These are phyloP conservation scores for Candida sp. DNA, from an alignment of 1,139 yeast genomes.

Conservation along the genomic window DNA sequence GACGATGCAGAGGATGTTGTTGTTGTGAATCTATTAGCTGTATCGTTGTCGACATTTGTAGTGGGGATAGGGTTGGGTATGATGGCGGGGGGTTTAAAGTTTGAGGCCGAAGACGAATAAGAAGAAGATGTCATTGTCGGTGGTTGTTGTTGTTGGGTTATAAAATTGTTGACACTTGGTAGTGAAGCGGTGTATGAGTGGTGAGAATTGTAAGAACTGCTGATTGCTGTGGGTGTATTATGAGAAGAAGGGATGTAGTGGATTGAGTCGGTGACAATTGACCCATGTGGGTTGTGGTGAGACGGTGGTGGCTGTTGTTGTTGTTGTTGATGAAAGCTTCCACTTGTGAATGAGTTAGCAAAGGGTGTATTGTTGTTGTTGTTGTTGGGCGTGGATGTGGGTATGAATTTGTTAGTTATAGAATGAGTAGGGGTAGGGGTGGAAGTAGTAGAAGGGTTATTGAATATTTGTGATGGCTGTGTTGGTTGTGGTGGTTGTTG, in stretches of 20 bases:
- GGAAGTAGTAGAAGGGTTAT: not conserved
- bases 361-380: not conserved
- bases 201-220: slow-evolving; percentile 50
- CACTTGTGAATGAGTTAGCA: not conserved
- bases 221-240: slow-evolving; percentile 59
- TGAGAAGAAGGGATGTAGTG: slow-evolving; percentile 51
- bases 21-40: slow-evolving; percentile 10
- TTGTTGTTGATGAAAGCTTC: slow-evolving; percentile 7
- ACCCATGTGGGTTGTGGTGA: not conserved
- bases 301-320: not conserved
- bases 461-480: not conserved
- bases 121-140: slow-evolving; percentile 1
- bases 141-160: slow-evolving; percentile 13
- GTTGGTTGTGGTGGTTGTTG: not conserved
- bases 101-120: slow-evolving; percentile 4
- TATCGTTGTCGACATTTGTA: slow-evolving; percentile 25
- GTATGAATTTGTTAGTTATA: slow-evolving; percentile 7
- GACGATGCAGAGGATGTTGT: slow-evolving; percentile 9
- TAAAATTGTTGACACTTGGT: slow-evolving; percentile 18
- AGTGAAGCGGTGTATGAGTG: slow-evolving; percentile 42
- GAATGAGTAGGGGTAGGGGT: slow-evolving; percentile 9
- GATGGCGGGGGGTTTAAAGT: slow-evolving; percentile 23
- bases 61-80: slow-evolving; percentile 49
- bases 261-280: slow-evolving; percentile 24
- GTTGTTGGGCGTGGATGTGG: not conserved